These are phyloP conservation scores for Geotrichum restrictum DNA, from an alignment of 1,139 yeast species.

Conservation along the genomic window DNA sequence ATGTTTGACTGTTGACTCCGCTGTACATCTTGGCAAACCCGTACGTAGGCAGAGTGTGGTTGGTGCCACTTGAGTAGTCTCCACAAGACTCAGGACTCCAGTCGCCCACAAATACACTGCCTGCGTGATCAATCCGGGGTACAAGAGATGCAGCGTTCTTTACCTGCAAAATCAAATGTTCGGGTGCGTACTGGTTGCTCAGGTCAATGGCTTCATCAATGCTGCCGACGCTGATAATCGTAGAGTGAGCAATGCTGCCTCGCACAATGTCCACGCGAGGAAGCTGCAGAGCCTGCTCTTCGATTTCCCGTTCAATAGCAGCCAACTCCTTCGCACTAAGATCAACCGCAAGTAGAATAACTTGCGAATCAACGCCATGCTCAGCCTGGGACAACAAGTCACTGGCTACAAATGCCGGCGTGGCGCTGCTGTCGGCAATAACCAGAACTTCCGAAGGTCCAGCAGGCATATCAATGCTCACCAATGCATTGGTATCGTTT, in stretches of 20 bases:
- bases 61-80: constrained; percentile 95
- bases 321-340: constrained; percentile 57
- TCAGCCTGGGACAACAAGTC: constrained; percentile 97
- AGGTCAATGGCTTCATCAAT: constrained; percentile 75
- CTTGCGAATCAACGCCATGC: constrained; percentile 98
- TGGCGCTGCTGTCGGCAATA: constrained; percentile 80
- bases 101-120: constrained; percentile 93
- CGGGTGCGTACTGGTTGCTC: constrained; percentile 93
- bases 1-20: constrained; percentile 94
- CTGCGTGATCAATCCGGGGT: constrained; percentile 79
- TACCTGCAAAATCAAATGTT: constrained; percentile 89
- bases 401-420: constrained; percentile 92
- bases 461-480: constrained; percentile 98
- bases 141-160: constrained; percentile 72
- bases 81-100: constrained; percentile 98
- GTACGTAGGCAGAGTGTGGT: constrained; percentile 95
- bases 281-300: constrained; percentile 74
- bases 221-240: constrained; percentile 62
- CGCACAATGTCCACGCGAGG: constrained; percentile 94
- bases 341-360: constrained; percentile 78
- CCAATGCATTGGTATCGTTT: constrained; percentile 89
- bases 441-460: constrained; percentile 98
- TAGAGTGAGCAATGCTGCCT: constrained; percentile 86
- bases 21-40: constrained; percentile 97
- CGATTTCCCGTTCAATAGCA: constrained; percentile 75